A percentile compares a stretch with the other conserved stretches of the same genome.
Evolutionary conservation across 1,284 basidiomycete species (phyloP).

Genomic region (Waitea zeae): DNA sequence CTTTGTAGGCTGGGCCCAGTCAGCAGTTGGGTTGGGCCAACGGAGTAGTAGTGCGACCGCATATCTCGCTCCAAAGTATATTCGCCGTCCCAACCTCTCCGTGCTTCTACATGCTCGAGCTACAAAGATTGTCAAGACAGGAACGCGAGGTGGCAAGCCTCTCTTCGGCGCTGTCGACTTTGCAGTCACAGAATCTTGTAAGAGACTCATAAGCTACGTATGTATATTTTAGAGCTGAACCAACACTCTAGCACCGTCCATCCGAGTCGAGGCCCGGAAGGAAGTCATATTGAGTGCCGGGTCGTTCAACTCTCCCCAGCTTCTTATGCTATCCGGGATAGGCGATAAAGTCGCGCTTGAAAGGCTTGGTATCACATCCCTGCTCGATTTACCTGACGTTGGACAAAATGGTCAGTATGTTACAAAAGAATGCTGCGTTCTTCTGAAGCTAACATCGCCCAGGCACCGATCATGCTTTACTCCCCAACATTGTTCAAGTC

Average conservation of each 20-base stretch:
- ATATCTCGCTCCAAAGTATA: slow-evolving; percentile 8
- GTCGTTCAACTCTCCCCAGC: slow-evolving; percentile 1
- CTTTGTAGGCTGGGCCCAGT: slow-evolving; percentile 12
- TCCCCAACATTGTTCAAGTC: background rate
- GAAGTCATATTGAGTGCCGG: slow-evolving; percentile 5
- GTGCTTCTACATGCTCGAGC: slow-evolving; percentile 14
- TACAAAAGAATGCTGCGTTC: no score
- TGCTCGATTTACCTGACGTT: slow-evolving; percentile 17
- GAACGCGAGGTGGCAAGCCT: slow-evolving; percentile 14
- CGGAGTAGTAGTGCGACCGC: slow-evolving; percentile 12
- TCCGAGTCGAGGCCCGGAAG: slow-evolving; percentile 7
- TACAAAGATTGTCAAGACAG: slow-evolving; percentile 9
- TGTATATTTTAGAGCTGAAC: slow-evolving; percentile 15
- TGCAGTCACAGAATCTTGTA: slow-evolving; percentile 7
- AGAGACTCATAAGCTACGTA: slow-evolving; percentile 6
- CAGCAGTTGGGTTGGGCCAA: slow-evolving; percentile 8
- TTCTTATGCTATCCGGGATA: slow-evolving; percentile 24
- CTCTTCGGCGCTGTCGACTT: slow-evolving; percentile 3
- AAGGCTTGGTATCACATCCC: slow-evolving; percentile 13
- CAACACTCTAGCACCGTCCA: background rate
- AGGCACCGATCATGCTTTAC: background rate
- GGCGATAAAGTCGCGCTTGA: slow-evolving; percentile 15
- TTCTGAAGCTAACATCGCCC: background rate
- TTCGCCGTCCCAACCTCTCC: slow-evolving; percentile 12
- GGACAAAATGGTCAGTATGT: no score